phyloP scores from a whole-genome alignment of 352 stramenopile species.

The Globisporangium iwayamae region DNA sequence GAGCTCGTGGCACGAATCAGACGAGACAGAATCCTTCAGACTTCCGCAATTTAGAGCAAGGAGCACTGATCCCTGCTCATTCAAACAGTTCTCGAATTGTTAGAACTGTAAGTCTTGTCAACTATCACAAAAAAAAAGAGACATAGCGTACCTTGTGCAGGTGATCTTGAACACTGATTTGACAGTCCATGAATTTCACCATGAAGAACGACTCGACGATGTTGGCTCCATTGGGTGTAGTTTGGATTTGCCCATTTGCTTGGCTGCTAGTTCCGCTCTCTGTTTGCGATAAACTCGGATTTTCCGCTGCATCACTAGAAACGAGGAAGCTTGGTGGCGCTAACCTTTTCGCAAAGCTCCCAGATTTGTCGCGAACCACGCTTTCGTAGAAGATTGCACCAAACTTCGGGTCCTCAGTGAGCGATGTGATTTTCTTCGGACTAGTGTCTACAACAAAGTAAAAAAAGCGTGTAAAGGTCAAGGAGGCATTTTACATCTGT shows the following conservation, averaged over 20 bases:
- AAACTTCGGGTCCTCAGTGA: conserved; percentile 72
- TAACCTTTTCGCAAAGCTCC: conserved; percentile 9
- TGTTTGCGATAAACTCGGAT: neutral
- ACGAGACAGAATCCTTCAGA: conserved; percentile 51
- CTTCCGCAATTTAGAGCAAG: conserved; percentile 58
- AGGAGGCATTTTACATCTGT: neutral
- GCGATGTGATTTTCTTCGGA: conserved; percentile 60
- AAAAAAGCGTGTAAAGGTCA: neutral
- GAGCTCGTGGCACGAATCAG: conserved; percentile 43
- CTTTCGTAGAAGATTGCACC: conserved; percentile 45
- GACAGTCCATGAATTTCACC: conserved; percentile 75
- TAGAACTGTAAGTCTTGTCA: neutral
- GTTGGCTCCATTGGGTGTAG: neutral
- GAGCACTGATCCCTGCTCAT: conserved; percentile 49
- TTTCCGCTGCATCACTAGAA: neutral
- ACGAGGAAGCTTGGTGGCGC: conserved; percentile 2
- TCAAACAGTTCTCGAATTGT: neutral
- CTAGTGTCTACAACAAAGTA: conserved; percentile 20
- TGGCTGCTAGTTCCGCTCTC: neutral
- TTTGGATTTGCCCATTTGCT: neutral
- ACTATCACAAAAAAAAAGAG: neutral
- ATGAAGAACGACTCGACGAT: conserved; percentile 59
- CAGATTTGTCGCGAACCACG: conserved; percentile 26
- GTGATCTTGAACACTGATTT: conserved; percentile 72
- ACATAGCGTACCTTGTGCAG: conserved; percentile 41